Base-by-base conservation (phyloP, 2,329 filamentous ascomycete species). In the Bipolaris victoriae region DNA sequence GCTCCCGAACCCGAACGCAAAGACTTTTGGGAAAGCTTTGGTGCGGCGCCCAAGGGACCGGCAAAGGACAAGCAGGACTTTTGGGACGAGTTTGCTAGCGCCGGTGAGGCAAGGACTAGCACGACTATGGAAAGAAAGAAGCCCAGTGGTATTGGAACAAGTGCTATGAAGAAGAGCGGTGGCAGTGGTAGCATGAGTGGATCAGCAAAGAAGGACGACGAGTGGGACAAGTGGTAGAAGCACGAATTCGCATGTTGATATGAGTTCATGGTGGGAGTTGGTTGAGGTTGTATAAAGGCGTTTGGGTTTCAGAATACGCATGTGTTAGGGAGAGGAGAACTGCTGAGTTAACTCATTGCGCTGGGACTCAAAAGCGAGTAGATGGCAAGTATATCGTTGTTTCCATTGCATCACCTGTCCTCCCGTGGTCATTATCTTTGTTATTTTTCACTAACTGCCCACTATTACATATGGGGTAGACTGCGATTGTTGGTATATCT, bases 11-110 rank as follows among this genome's bases (percentile, higher is more conserved):
- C 84, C 7, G 86, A 88, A 58, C 90, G 81, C 84, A 89, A 78
- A 65, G 79, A 79, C 57, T 82, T 83, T 58, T 82, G 81, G 81
- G 78, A 82, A 61, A 78, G 79, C 66, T 97, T 98, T 77, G 89
- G 92, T 0, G 86, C 84, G 26, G 76, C 89, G 24, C 89, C 87
- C 0, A 71, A 72, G 26, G 80, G 80, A 0, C 80, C 79, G 5
- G 64, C 73, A 5, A 75, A 74, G 46, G 80, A 82, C 41, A 82
- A 82, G 84, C 88, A 77, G 66, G 79, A 79, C 50, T 82, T 82
- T 61, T 81, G 81, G 80, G 78, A 82, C 58, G 78, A 80, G 47
- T 82, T 82, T 63, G 70, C 78, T 13, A 71, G 58, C 55, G 71
- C 62, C 31, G 73, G 72, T 20, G 71, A 72, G 46, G 46, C 58